Evolutionary conservation across 129 eudicot species (phyloP), one percentile per base, ranked within the genome.

Genomic region (Glebionis coronaria): DNA sequence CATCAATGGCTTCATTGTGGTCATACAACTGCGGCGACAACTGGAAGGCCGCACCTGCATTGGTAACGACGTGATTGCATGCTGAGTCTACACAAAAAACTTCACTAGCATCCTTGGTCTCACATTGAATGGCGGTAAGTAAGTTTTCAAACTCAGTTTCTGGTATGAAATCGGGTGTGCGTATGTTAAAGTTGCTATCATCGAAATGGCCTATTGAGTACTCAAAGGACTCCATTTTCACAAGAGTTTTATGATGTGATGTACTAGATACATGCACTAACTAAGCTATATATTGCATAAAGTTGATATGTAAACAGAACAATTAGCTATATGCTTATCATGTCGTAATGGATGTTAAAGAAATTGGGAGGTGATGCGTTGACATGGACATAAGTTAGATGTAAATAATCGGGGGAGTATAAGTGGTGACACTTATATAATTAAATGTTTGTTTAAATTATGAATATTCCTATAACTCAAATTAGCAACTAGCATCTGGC

Each of bases 91-190:
- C 47, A 61, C 76, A 76, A 19, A 74, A 78, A 1, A 45, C 74
- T 16, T 45, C 67, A 9, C 61, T 67, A 8, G 84, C 79, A 44
- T 71, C 83, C 1, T 21, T 27, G 5, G 53, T 78, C 44, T 80
- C 95, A 0, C 75, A 85, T 61, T 85, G 64, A 54, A 87, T 60
- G 5, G 80, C 61, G 38, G 86, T 76, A 54, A 87, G 71, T 44
- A 90, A 82, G 58, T 72, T 86, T 56, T 80, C 82, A 16, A 82
- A 84, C 29, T 82, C 83, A 44, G 83, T 55, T 66, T 80, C 91
- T 9, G 77, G 83, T 61, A 70, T 74, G 61, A 76, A 86, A 66
- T 83, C 84, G 27, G 60, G 59, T 54, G 53, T 76, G 31, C 71
- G 75, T 44, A 78, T 78, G 73, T 67, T 59, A 61, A 35, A 76